Conservation (phyloP, 2,329 filamentous ascomycete species). For the Botrytis tulipae region DNA sequence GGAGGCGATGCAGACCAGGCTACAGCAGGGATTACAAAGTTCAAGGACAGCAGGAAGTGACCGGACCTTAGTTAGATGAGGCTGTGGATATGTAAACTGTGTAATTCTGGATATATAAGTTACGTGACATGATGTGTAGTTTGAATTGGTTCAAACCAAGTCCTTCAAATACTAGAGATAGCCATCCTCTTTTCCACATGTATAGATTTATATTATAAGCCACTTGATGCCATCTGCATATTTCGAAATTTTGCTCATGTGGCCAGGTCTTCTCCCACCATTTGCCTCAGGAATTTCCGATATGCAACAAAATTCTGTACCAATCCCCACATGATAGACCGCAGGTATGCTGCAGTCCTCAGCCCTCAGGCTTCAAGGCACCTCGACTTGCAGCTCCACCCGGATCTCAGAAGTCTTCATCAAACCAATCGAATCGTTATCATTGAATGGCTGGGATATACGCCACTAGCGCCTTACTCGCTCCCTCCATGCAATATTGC, state of each 20-base stretch:
- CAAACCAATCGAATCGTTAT: not conserved
- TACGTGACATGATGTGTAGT: not conserved
- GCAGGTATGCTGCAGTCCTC: not conserved
- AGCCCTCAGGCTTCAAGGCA: not conserved
- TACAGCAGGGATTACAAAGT: conserved; percentile 18
- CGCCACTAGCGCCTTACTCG: conserved; percentile 77
- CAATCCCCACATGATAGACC: conserved; percentile 12
- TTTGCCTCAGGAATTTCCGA: conserved; percentile 16
- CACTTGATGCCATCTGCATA: not conserved
- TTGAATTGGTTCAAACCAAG: not conserved
- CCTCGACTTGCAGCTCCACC: not conserved
- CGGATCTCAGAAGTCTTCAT: not conserved
- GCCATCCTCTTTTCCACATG: not conserved
- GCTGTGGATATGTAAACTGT: not conserved
- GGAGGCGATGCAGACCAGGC: conserved; percentile 26
- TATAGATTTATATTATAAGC: not conserved
- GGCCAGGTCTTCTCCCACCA: not conserved
- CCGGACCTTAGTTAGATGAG: conserved; percentile 16
- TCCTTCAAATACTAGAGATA: not conserved
- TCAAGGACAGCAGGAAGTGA: conserved; percentile 14
- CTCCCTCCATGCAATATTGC: conserved; percentile 89
- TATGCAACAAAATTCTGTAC: conserved; percentile 20
- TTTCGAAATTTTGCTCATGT: not conserved
- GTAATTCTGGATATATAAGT: not conserved
- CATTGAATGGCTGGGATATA: conserved; percentile 49